Base-by-base conservation (phyloP, 371 early-diverging fungal genomes). In the Mucor velutinosus region DNA sequence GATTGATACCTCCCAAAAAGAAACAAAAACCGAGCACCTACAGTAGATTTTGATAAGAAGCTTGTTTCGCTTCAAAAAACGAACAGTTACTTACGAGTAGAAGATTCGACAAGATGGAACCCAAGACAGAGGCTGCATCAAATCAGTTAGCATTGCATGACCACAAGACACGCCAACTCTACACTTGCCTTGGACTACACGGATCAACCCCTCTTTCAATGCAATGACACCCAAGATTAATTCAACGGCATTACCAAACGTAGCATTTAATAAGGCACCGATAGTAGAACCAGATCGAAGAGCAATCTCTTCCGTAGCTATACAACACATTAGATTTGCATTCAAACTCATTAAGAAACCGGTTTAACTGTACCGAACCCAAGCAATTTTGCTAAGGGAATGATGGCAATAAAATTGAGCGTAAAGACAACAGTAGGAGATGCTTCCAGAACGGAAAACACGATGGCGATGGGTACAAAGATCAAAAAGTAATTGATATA, bases 381-480 rank as follows among this genome's bases (percentile, higher is more conserved):
- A 12, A 84, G 66, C 0, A 84, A 72, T 63, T 93, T 94, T 43
- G 97, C 96, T 51, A 97, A 76, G 6, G 96, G 96, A 35, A 98
- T 81, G 59, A 98, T 93, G 21, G 96, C 96, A 25, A 95, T 82
- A 58, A 96, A 95, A 85, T 98, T 98, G 61, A 95, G 81, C 14
- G 85, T 61, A 66, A 97, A 68, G 95, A 97, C 11, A 87, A 82
- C 10, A 37, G 88, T 83, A 23, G 85, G 82, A 5, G 86, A 76
- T 76, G 92, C 90, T 21, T 85, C 76, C n/a, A 89, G 71, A 14
- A 81, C 67, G 27, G 82, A 80, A 51, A 89, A 80, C 0, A 92
- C 94, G 1, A 95, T 77, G 3, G 94, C 95, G 5, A 95, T 78
- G 6, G 96, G 96, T 0, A 93, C 80, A 51, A 95, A 92, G 17